Evolutionary conservation across 805 yeast species (phyloP), one percentile per base, ranked within the genome.

Genomic region (Zygosaccharomyces siamensis): DNA sequence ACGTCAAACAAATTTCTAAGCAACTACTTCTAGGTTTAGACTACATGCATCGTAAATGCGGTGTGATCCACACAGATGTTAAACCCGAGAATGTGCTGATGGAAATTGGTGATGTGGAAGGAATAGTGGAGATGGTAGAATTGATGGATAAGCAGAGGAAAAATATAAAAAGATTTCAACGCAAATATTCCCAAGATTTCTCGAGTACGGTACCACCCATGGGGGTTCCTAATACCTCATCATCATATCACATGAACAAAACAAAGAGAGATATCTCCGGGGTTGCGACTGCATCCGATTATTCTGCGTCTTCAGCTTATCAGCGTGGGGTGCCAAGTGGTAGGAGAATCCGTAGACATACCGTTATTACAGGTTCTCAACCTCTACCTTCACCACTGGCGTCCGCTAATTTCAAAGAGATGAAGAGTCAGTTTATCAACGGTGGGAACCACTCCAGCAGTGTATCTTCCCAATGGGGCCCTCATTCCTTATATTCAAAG

Each of bases 311-410:
- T 10, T 21, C 28, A 39, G 36, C 7, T 39, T 49, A 11, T 5
- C 44, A 41, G 24, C 58, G 48, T 43, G 49, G 52, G 48, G 57
- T 46, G 5, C 58, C 53, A 49, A 59, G 62, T 40, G 60, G 63
- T 20, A 67, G 74, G 53, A 61, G 85, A 46, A 72, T 87, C 30
- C 76, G 95, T 60, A 70, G 92, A 35, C 83, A 81, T 54, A 83
- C 95, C 0, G 69, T 89, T 21, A 84, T 89, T 43, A 86, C 95
- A 0, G 96, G 96, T 0, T 88, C 96, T 0, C 96, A 89, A 66
- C 97, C 97, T 2, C 71, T 89, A 49, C 96, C 97, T 3, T 85
- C 95, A 0, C 96, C 97, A 1, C 72, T 89, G 43, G 73, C 90
- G 46, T 77, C 92, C 1, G 55, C 68, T 11, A 65, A 68, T 51